These are phyloP conservation scores for Pythium chondricola DNA, from an alignment of 352 stramenopile species.

Conservation along the genomic window DNA sequence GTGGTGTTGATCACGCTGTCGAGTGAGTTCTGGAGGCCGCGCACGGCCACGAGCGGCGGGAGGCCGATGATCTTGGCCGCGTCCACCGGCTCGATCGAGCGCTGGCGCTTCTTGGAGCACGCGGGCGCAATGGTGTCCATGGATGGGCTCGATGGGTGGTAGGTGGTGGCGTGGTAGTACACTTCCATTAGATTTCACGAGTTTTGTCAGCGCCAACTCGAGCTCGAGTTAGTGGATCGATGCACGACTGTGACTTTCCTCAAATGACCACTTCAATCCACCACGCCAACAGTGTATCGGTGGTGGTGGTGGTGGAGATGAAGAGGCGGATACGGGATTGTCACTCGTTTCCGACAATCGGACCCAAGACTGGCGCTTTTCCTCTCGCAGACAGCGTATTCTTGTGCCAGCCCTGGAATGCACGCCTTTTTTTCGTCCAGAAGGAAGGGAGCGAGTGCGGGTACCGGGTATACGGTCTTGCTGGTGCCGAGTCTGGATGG, in stretches of 20 bases:
- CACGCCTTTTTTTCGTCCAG: conserved; percentile 1
- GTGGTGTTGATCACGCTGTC: conserved; percentile 15
- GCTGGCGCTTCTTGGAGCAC: conserved; percentile 52
- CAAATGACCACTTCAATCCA: conserved; percentile 9
- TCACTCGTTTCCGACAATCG: neutral
- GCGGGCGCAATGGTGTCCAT: conserved; percentile 19
- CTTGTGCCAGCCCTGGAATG: neutral
- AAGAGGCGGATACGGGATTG: neutral
- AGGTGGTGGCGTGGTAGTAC: too few relatives aligned
- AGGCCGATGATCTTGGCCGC: conserved; percentile 50
- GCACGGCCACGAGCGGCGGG: conserved; percentile 28
- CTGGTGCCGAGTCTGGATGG: conserved; percentile 11
- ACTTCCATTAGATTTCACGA: conserved; percentile 29
- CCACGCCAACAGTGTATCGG: neutral
- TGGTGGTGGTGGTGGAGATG: neutral
- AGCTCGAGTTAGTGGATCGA: neutral
- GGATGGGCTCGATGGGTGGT: conserved; percentile 14
- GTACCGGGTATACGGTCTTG: conserved; percentile 12
- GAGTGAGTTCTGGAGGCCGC: conserved; percentile 13
- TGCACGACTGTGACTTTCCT: conserved; percentile 1
- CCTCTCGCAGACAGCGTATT: neutral
- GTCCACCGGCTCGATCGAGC: conserved; percentile 56
- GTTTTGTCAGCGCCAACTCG: conserved; percentile 7
- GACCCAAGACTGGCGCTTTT: conserved; percentile 5
- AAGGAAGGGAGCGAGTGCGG: conserved; percentile 1